Conservation (phyloP, 768 basidiomycete species). For the Podaxis sp. region DNA sequence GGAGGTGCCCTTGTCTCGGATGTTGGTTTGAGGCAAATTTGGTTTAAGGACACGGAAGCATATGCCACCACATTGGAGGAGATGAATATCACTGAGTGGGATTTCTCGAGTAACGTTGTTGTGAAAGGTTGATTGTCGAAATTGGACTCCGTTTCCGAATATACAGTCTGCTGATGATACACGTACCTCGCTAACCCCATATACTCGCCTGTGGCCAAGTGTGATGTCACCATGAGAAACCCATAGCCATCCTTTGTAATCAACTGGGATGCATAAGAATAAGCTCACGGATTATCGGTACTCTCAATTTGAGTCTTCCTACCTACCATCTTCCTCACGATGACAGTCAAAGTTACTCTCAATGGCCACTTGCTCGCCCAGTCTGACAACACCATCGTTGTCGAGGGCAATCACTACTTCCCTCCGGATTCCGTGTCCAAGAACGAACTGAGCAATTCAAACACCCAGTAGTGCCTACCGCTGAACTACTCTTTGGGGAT, state of each 20-base stretch:
- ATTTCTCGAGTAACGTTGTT: too few relatives aligned
- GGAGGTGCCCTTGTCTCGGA: too few relatives aligned
- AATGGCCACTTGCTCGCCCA: constrained; percentile 57
- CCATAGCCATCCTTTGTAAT: neutral
- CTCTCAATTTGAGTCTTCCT: neutral
- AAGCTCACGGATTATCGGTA: neutral
- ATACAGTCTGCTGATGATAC: neutral
- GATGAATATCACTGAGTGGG: too few relatives aligned
- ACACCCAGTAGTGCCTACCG: constrained; percentile 33
- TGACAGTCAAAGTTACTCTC: constrained; percentile 41
- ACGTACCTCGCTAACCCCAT: neutral
- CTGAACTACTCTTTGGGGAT: neutral
- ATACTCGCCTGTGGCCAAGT: neutral
- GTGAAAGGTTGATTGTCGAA: too few relatives aligned
- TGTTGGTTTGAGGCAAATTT: too few relatives aligned
- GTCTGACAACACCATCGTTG: constrained; percentile 47
- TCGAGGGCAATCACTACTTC: constrained; percentile 77
- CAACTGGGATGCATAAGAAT: neutral
- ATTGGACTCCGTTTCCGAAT: too few relatives aligned
- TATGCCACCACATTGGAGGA: too few relatives aligned
- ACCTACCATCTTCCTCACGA: neutral
- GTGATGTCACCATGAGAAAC: neutral
- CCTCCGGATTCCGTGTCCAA: constrained; percentile 53
- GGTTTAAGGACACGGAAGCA: too few relatives aligned
- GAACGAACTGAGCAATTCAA: constrained; percentile 45